phyloP scores from a whole-genome alignment of 129 eudicot genomes.

The Oenanthe sinensis region DNA sequence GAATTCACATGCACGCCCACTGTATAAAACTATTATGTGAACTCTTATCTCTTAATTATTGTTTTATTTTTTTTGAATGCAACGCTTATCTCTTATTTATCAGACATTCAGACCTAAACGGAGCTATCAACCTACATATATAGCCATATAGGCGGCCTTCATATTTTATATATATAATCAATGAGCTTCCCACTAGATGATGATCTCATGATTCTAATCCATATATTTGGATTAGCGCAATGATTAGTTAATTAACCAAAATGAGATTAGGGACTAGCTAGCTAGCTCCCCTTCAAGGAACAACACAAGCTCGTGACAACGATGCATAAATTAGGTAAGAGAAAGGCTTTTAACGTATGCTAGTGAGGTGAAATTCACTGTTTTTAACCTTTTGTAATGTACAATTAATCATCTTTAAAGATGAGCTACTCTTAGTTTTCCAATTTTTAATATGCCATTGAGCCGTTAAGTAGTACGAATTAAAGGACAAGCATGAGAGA shows the following conservation, averaged over 20 bases:
- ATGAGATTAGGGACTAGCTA: neutral
- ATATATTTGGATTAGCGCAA: neutral
- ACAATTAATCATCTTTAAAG: neutral
- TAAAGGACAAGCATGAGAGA: neutral
- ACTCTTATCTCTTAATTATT: neutral
- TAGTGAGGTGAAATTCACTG: neutral
- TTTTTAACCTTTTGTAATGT: neutral
- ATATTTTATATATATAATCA: neutral
- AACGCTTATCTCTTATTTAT: neutral
- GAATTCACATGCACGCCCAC: neutral
- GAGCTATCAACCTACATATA: neutral
- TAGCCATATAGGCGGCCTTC: neutral
- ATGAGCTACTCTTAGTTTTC: neutral
- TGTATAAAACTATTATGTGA: neutral
- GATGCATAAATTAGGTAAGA: constrained; percentile 1
- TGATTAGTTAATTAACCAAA: neutral
- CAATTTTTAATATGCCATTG: neutral
- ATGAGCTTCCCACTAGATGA: neutral
- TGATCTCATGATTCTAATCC: neutral
- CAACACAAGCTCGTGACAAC: constrained; percentile 6
- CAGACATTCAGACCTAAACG: neutral
- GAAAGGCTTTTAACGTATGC: neutral
- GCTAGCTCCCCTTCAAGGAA: neutral
- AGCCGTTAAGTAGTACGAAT: neutral
- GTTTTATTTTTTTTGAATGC: no score